Conservation (phyloP, 768 basidiomycete species). For the Glaciozyma antarctica region DNA sequence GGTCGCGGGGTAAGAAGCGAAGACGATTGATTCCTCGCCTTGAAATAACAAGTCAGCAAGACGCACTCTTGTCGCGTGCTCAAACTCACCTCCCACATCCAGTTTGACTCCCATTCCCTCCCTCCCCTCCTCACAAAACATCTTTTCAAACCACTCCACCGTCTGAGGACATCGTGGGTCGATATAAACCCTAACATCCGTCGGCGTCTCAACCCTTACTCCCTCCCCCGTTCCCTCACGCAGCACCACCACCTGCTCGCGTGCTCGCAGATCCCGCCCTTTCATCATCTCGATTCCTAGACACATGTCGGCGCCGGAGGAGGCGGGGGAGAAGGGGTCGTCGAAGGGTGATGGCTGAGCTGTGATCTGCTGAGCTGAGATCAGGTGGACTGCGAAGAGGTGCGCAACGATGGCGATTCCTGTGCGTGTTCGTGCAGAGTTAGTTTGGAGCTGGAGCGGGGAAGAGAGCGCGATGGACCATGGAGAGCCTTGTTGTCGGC, state of each 20-base stretch:
- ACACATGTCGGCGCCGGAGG: conserved; percentile 28
- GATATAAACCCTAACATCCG: conserved; percentile 26
- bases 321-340: conserved; percentile 26
- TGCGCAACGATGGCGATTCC: conserved; percentile 28
- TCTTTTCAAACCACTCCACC: conserved; percentile 27
- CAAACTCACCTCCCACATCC: conserved; percentile 13
- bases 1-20: conserved; percentile 5
- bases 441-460: background rate
- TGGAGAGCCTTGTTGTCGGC: background rate
- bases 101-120: conserved; percentile 11
- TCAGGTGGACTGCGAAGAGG: conserved; percentile 7
- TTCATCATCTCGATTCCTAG: conserved; percentile 27
- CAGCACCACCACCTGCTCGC: background rate
- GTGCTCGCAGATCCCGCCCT: conserved; percentile 3
- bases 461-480: background rate
- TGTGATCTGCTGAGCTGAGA: background rate
- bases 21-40: conserved; percentile 27
- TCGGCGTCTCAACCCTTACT: conserved; percentile 24
- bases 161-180: conserved; percentile 21
- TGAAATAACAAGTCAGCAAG: background rate
- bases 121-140: conserved; percentile 18
- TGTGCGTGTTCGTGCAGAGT: background rate
- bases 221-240: background rate
- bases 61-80: background rate
- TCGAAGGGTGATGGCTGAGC: conserved; percentile 22